phyloP scores from a whole-genome alignment of 2,329 filamentous ascomycete species.

The Amesomyces nigricolor region DNA sequence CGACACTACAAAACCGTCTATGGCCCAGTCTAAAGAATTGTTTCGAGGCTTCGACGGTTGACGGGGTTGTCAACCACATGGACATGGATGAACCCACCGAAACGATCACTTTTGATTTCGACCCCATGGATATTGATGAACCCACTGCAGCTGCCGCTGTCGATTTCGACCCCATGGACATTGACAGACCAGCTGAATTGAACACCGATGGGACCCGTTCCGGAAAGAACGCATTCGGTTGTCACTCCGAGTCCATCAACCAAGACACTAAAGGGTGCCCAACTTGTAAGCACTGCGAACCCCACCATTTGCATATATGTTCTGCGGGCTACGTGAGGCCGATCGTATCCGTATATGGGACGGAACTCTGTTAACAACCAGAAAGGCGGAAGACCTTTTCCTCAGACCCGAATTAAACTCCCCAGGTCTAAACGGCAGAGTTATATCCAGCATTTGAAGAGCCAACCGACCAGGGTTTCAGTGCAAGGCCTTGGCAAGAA shows the following conservation, averaged over 20 bases:
- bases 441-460: conserved; percentile 5
- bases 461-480: conserved; percentile 8
- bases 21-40: too few relatives aligned
- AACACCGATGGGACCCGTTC: conserved; percentile 1
- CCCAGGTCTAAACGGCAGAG: conserved; percentile 6
- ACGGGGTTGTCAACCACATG: background rate
- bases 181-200: conserved; percentile 4
- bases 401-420: conserved; percentile 2
- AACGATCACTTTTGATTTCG: conserved; percentile 3
- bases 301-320: conserved; percentile 5
- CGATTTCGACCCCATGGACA: conserved; percentile 6
- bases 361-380: conserved; percentile 8
- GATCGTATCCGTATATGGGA: background rate
- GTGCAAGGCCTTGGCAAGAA: conserved; percentile 6
- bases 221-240: conserved; percentile 3
- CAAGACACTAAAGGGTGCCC: conserved; percentile 1
- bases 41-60: background rate
- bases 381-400: conserved; percentile 11
- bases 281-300: conserved; percentile 8
- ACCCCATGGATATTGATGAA: conserved; percentile 6
- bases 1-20: too few relatives aligned
- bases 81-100: conserved; percentile 2
- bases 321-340: conserved; percentile 3
- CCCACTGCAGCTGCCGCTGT: conserved; percentile 1
- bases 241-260: background rate